Conservation (phyloP, 176 grass and related monocot species). For the Oryza punctata region DNA sequence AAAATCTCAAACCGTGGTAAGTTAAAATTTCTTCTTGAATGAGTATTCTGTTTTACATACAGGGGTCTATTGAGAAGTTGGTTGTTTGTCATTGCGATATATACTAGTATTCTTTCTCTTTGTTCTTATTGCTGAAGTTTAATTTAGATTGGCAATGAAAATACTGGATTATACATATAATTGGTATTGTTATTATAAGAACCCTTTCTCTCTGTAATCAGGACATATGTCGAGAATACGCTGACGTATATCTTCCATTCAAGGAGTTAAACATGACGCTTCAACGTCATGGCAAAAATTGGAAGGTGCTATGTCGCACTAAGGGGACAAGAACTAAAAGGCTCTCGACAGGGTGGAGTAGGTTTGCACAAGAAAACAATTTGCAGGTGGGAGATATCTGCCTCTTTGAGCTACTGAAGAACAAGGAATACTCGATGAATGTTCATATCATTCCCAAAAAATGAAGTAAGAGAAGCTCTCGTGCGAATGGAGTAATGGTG, state of each 20-base stretch:
- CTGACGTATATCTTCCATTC: conserved; percentile 15
- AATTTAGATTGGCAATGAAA: background rate
- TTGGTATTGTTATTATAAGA: background rate
- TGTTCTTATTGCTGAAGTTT: background rate
- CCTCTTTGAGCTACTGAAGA: conserved; percentile 43
- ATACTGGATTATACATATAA: background rate
- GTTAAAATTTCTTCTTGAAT: background rate
- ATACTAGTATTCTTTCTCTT: background rate
- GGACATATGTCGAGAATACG: background rate
- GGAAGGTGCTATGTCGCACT: background rate
- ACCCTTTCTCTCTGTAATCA: background rate
- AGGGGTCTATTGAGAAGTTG: background rate
- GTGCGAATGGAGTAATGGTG: background rate
- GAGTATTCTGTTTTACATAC: background rate
- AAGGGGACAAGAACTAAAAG: background rate
- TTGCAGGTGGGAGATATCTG: conserved; percentile 50
- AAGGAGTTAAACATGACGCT: background rate
- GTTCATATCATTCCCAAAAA: conserved; percentile 26
- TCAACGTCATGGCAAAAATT: conserved; percentile 6
- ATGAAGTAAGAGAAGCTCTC: background rate
- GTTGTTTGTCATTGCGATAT: background rate
- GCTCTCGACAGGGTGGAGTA: conserved; percentile 8
- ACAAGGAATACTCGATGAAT: conserved; percentile 4
- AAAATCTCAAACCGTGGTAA: background rate
- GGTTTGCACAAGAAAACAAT: conserved; percentile 35